Evolutionary conservation across 495 filamentous ascomycete species (phyloP).

Genomic region (Lasiosphaeria ovina): DNA sequence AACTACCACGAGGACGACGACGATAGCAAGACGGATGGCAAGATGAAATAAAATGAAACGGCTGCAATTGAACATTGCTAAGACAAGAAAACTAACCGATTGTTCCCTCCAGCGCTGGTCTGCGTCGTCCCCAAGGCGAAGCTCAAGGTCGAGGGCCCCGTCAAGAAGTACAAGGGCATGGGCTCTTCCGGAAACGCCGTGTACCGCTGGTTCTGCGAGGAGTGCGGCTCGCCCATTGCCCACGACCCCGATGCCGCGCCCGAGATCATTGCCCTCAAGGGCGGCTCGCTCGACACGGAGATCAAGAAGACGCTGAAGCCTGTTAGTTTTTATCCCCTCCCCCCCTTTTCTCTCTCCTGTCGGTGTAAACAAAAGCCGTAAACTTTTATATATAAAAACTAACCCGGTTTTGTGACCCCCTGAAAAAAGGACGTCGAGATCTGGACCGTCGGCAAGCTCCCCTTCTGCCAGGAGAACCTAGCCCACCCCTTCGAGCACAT

Average conservation of each 20-base stretch:
- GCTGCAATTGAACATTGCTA: not conserved
- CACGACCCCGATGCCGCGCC: constrained; percentile 67
- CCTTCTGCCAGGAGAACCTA: constrained; percentile 65
- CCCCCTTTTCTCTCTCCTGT: not conserved
- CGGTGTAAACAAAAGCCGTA: not conserved
- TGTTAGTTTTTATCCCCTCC: constrained; percentile 34
- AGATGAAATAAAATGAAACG: no score
- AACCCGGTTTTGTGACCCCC: not conserved
- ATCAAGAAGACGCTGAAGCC: constrained; percentile 69
- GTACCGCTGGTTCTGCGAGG: constrained; percentile 65
- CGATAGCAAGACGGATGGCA: no score
- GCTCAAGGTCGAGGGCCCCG: constrained; percentile 58
- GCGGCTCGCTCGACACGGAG: constrained; percentile 57
- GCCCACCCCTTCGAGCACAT: constrained; percentile 60
- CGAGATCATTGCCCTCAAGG: constrained; percentile 67
- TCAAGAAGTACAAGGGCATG: constrained; percentile 58
- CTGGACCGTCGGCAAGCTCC: constrained; percentile 66
- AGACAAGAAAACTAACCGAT: not conserved
- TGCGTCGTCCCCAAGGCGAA: constrained; percentile 62
- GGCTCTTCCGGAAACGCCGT: constrained; percentile 58
- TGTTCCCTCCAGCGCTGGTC: constrained; percentile 54
- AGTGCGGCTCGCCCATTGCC: constrained; percentile 67
- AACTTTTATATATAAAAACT: not conserved
- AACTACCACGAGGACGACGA: no score
- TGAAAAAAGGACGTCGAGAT: constrained; percentile 60